Percentiles rank a stretch among this genome's conserved stretches.
Evolutionary conservation across 2,329 filamentous ascomycete genomes (phyloP).

Genomic region (Sclerotinia glacialis): DNA sequence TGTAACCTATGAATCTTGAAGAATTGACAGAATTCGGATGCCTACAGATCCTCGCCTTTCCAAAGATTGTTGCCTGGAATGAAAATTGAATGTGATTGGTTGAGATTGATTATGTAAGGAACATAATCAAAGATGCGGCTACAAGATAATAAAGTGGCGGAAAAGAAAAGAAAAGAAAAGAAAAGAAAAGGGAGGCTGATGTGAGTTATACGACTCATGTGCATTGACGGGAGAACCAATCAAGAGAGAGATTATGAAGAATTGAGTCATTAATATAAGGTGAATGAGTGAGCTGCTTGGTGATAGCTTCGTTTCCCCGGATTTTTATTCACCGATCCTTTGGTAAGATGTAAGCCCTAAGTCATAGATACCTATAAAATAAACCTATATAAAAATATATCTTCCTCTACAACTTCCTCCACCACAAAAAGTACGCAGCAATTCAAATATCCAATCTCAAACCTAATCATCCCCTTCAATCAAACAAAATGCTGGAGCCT

Average conservation of each 20-base stretch:
- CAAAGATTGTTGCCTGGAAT: slow-evolving; percentile 33
- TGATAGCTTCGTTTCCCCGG: background rate
- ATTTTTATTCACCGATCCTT: background rate
- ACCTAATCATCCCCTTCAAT: background rate
- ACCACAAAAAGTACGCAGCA: background rate
- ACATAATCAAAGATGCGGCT: background rate
- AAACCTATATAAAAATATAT: background rate
- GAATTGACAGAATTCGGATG: slow-evolving; percentile 23
- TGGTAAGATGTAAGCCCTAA: too few species aligned
- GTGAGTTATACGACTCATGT: background rate
- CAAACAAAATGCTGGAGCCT: slow-evolving; percentile 15
- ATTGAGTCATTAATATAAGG: background rate
- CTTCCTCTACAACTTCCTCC: background rate
- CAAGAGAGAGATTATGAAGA: background rate
- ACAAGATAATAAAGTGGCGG: background rate
- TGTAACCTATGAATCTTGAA: background rate
- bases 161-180: background rate
- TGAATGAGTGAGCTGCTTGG: background rate
- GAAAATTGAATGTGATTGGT: background rate
- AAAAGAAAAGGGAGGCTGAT: too few species aligned
- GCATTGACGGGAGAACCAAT: background rate
- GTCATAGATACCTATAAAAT: too few species aligned
- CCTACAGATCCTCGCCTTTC: slow-evolving; percentile 23
- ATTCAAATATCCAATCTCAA: background rate
- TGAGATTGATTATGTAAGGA: background rate